phyloP scores from a whole-genome alignment of 495 filamentous ascomycete genomes.

The Aspergillus ostianus region DNA sequence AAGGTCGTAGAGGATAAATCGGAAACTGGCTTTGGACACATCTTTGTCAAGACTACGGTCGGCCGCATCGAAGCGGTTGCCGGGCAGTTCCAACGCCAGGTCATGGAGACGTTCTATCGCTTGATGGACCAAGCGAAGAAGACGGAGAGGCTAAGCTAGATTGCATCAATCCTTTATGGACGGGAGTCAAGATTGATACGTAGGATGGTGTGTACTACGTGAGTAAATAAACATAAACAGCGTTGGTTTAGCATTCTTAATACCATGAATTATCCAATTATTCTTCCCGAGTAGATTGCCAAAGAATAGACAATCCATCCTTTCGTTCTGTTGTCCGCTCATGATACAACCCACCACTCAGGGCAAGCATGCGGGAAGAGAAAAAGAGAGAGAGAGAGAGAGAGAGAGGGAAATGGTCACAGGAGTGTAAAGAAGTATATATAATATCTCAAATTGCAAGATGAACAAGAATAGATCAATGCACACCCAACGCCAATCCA shows the following conservation, averaged over 20 bases:
- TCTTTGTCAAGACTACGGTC: background rate
- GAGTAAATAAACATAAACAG: background rate
- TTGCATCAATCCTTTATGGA: background rate
- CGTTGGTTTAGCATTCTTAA: background rate
- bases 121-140: slow-evolving; percentile 13
- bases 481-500: slow-evolving; percentile 17
- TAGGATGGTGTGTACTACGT: no score
- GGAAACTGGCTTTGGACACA: slow-evolving; percentile 5
- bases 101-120: slow-evolving; percentile 10
- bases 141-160: slow-evolving; percentile 18
- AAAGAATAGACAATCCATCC: background rate
- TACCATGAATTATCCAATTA: background rate
- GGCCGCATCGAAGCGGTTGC: slow-evolving; percentile 17
- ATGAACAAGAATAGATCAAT: slow-evolving; percentile 1
- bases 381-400: background rate
- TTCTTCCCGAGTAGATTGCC: background rate
- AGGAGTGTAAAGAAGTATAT: background rate
- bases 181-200: no score
- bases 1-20: slow-evolving; percentile 15
- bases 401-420: background rate
- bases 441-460: background rate
- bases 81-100: slow-evolving; percentile 1
- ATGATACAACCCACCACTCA: background rate
- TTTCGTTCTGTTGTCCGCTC: background rate
- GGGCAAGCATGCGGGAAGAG: background rate